Conservation (phyloP, 495 filamentous ascomycete genomes). For the Pyronema domesticum region DNA sequence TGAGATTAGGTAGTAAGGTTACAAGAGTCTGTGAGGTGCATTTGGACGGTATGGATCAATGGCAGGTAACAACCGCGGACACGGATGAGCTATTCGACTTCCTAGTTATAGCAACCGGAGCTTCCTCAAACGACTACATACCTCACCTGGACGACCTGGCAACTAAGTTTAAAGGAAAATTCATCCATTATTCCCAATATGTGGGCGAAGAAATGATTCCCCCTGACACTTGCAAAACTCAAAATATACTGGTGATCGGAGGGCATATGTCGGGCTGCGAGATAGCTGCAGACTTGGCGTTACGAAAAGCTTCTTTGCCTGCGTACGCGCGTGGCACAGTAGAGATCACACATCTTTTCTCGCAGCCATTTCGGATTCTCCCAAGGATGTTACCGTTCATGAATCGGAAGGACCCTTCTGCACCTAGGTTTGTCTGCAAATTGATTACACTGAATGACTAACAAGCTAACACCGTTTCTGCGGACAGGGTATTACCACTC, state of each 20-base stretch:
- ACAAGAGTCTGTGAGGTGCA: constrained; percentile 8
- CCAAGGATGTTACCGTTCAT: constrained; percentile 40
- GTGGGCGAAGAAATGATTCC: constrained; percentile 27
- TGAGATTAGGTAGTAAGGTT: constrained; percentile 36
- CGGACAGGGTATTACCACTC: constrained; percentile 39
- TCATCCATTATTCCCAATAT: constrained; percentile 12
- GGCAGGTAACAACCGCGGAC: constrained; percentile 3
- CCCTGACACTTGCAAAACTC: constrained; percentile 15
- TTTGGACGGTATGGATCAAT: no score
- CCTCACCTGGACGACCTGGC: constrained; percentile 34
- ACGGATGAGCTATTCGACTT: constrained; percentile 43
- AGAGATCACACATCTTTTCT: constrained; percentile 48
- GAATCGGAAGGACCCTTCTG: constrained; percentile 24
- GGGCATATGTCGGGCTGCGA: constrained; percentile 74
- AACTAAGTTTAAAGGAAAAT: constrained; percentile 36
- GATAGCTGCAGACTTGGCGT: constrained; percentile 51
- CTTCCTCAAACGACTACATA: constrained; percentile 46
- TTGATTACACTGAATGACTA: no score
- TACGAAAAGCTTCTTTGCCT: constrained; percentile 41
- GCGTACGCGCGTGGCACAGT: constrained; percentile 18
- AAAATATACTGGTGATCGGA: constrained; percentile 59
- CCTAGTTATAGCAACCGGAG: constrained; percentile 57
- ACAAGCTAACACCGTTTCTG: no score
- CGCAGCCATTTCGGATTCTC: constrained; percentile 54
- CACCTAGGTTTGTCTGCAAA: neutral